Evolutionary conservation across 2,329 filamentous ascomycete species (phyloP), one percentile per base, ranked within the genome.

Genomic region (Cadophora gregata): DNA sequence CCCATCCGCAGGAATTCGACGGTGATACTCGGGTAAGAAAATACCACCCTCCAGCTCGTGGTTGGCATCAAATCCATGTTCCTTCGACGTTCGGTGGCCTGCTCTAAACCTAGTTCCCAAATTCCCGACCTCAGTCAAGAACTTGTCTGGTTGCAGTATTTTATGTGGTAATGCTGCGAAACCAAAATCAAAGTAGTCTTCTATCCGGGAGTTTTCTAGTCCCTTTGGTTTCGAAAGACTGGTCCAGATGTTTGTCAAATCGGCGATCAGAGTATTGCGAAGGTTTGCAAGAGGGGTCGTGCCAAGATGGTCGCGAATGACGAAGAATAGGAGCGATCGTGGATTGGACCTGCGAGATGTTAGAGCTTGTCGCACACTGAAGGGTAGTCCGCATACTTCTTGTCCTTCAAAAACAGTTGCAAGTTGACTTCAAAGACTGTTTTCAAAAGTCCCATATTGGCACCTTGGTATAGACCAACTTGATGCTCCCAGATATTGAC

Each of bases 401-500:
- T 93, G 78, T 97, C 94, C 82, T 97, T 97, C 74, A 98, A 84
- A 80, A 99, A 99, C 31, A 99, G 84, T 80, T 98, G 95, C 77
- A 99, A 79, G 78, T 99, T 99, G 79, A 99, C 96, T 82, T 99
- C 96, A 75, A 99, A 99, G 4, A 99, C 96, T 0, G 96, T 99
- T 86, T 99, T 99, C 75, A 99, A 84, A 75, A 99, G 81, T 9
- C 96, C 96, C 96, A 99, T 99, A 79, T 99, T 99, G 74, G 96
- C 96, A 65, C 96, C 96, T 81, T 99, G 95, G 78, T 99, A 99
- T 79, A 99, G 80, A 58, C 96, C 96, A 69, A 99, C 96, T 80
- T 99, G 96, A 79, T 97, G 95, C 81, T 99, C 96, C 96, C 96
- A 99, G 72, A 99, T 97, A 78, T 99, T 99, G 80, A 99, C 91